Percentiles rank a stretch among this genome's conserved stretches.
phyloP scores from a whole-genome alignment of 495 filamentous ascomycete genomes.

The Aspergillus sclerotiicarbonarius region DNA sequence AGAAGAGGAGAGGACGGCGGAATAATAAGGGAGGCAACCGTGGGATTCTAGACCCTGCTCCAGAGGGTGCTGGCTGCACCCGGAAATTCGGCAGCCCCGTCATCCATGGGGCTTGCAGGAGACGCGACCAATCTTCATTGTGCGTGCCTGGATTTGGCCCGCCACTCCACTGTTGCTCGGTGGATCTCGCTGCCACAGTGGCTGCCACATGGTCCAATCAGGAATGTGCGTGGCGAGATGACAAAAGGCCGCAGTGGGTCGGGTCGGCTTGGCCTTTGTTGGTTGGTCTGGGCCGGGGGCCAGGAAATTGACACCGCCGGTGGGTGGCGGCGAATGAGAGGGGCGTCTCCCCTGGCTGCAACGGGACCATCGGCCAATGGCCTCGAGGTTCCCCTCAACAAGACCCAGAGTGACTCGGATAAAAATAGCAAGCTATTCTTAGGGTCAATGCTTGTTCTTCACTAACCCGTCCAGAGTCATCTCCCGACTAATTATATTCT shows the following conservation, averaged over 20 bases:
- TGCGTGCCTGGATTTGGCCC: neutral
- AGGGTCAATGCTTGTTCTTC: neutral
- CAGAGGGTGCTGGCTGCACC: neutral
- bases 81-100: neutral
- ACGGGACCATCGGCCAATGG: neutral
- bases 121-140: neutral
- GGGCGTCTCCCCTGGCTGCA: neutral
- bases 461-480: neutral
- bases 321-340: no score
- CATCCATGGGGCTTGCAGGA: neutral
- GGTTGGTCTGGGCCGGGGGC: neutral
- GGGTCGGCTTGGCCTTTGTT: neutral
- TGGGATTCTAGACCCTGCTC: neutral
- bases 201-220: neutral
- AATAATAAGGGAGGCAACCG: neutral
- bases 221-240: neutral
- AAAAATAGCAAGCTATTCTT: neutral
- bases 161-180: neutral
- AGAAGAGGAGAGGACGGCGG: neutral
- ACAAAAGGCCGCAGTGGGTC: no score
- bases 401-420: neutral
- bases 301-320: neutral
- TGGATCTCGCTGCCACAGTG: neutral
- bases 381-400: no score
- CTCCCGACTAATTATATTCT: no score